Percentiles rank a stretch among this genome's conserved stretches.
phyloP scores from a whole-genome alignment of 768 basidiomycete species.

The Amylocystis lapponica region DNA sequence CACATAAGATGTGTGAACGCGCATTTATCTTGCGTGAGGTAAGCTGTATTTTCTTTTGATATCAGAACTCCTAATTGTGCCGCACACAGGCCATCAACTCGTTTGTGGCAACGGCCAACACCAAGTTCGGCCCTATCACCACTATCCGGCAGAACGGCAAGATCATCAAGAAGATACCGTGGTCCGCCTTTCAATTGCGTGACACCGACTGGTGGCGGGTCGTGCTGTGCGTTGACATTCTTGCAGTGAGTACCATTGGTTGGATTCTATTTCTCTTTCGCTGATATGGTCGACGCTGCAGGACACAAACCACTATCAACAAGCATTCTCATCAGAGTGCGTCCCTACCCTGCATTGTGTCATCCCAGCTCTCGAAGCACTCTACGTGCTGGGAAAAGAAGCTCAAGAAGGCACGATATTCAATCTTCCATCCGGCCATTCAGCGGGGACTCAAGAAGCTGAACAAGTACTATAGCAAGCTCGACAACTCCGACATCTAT shows the following conservation, averaged over 20 bases:
- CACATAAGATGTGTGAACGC: background rate
- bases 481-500: constrained; percentile 13
- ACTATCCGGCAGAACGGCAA: constrained; percentile 12
- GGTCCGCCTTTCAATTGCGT: constrained; percentile 19
- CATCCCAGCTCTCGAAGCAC: constrained; percentile 23
- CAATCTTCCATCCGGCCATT: constrained; percentile 17
- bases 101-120: constrained; percentile 20
- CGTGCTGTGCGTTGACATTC: constrained; percentile 7
- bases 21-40: background rate
- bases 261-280: constrained; percentile 3
- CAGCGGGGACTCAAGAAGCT: constrained; percentile 20
- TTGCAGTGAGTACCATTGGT: constrained; percentile 12
- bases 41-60: too few relatives aligned
- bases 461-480: constrained; percentile 15
- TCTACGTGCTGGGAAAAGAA: constrained; percentile 26
- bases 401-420: constrained; percentile 1
- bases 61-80: too few relatives aligned
- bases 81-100: constrained; percentile 10
- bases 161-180: constrained; percentile 21
- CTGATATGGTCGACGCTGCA: constrained; percentile 4
- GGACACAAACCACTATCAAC: constrained; percentile 22
- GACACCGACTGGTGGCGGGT: constrained; percentile 20
- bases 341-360: constrained; percentile 21
- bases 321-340: constrained; percentile 21
- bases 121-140: constrained; percentile 26